Evolutionary conservation across 306 rosid genomes (phyloP), one percentile per base, ranked within the genome.

Genomic region (Begonia fuchsioides): DNA sequence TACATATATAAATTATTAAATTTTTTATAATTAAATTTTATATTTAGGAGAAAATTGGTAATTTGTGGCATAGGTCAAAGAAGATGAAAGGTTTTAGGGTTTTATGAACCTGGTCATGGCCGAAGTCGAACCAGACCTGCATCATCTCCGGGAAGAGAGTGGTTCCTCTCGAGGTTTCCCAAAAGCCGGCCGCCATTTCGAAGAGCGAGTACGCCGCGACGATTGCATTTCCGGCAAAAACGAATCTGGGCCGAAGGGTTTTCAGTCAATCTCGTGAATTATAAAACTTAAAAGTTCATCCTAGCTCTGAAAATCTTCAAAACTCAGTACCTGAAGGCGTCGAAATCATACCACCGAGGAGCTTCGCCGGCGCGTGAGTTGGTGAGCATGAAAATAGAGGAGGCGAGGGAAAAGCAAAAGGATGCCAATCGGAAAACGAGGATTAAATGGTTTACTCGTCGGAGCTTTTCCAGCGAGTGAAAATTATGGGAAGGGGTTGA

Each of bases 61-160:
- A n/a, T n/a, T n/a, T n/a, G n/a, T n/a, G n/a, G n/a, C n/a, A n/a
- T n/a, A n/a, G n/a, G n/a, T n/a, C n/a, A n/a, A n/a, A 9, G 7
- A n/a, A 45, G 10, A 39, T 10, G 15, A 9, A 48, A 14, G 64
- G 59, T 51, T 71, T 55, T 56, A 26, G 35, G 35, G 5, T 26
- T 3, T 8, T 26, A 26, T n/a, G n/a, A n/a, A 90, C 98, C 95
- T 90, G 98, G 75, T 90, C 98, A 50, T 85, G 98, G 63, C 95
- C 85, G 66, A 90, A 90, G 60, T 90, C 98, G 77, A 90, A 90
- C 95, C 98, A 90, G 53, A 90, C 90, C 49, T 90, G 98, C 16
- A 90, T 39, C 15, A 73, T 63, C 68, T 90, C 98, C 11, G 87
- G 88, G 43, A 90, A 79, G n/a, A 90, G 64, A 2, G 98, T 81